Evolutionary conservation across 2,329 filamentous ascomycete genomes (phyloP).

Genomic region (Escovopsis weberi): DNA sequence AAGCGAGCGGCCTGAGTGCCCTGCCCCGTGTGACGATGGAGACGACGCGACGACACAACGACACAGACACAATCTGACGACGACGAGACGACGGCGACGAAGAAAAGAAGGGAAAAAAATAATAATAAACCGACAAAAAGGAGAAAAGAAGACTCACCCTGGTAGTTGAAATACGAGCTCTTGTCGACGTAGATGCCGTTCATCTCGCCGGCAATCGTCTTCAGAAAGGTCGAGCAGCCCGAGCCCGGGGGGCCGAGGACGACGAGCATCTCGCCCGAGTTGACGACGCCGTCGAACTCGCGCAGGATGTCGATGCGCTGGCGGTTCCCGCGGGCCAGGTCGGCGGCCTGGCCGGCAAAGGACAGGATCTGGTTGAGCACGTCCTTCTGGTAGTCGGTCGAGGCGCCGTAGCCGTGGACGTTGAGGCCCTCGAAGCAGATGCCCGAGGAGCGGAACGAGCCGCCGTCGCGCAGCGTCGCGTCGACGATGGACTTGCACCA

Average conservation of each 20-base stretch:
- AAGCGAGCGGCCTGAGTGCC: no score
- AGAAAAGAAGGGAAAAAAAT: background rate
- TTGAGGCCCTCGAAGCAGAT: slow-evolving; percentile 54
- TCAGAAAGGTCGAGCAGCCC: slow-evolving; percentile 76
- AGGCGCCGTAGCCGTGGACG: slow-evolving; percentile 51
- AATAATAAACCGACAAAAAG: background rate
- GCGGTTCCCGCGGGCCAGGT: slow-evolving; percentile 35
- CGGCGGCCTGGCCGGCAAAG: slow-evolving; percentile 25
- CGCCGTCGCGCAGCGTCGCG: slow-evolving; percentile 35
- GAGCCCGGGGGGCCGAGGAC: slow-evolving; percentile 57
- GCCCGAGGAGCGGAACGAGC: slow-evolving; percentile 44
- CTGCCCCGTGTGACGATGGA: no score
- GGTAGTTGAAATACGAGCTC: slow-evolving; percentile 65
- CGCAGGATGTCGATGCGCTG: slow-evolving; percentile 53
- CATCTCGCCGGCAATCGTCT: slow-evolving; percentile 71
- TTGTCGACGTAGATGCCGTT: slow-evolving; percentile 64
- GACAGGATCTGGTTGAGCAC: slow-evolving; percentile 48
- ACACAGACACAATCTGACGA: no score
- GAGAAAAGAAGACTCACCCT: slow-evolving; percentile 32
- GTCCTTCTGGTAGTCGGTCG: slow-evolving; percentile 58
- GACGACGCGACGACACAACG: no score
- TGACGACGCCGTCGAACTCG: slow-evolving; percentile 52
- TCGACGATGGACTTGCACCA: slow-evolving; percentile 48
- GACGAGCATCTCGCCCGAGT: slow-evolving; percentile 60
- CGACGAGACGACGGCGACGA: background rate